Evolutionary conservation across 805 yeast species (phyloP), one percentile per base, ranked within the genome.

Genomic region (Candida ascalaphidarum): DNA sequence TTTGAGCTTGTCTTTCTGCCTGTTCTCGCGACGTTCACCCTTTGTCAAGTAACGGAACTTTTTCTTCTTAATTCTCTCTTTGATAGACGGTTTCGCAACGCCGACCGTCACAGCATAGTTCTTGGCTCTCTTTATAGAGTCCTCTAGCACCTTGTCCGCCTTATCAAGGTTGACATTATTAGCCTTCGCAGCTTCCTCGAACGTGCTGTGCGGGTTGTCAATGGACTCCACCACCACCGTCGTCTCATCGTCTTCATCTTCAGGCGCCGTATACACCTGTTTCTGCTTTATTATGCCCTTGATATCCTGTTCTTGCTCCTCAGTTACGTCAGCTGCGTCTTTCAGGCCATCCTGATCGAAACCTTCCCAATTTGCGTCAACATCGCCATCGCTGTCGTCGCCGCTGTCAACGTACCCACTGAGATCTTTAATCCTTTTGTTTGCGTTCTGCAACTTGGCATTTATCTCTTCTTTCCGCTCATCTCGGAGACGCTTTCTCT

Each of bases 41-140:
- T 85, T 84, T 27, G 92, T 73, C 52, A 88, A 66, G 44, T 88
- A 89, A 57, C 96, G 74, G 48, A 86, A 86, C 68, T 88, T 88
- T 68, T 76, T 79, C 69, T 79, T 80, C 56, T 66, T 71, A 36
- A 51, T 55, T 32, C 54, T 55, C 8, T 45, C 43, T 38, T 53
- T 52, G 19, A 44, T 48, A 30, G 46, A 39, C 17, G 62, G 55
- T 40, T 73, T 69, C 23, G 65, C 52, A 39, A 65, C 69, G 11
- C 82, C 75, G 27, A 55, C 49, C 39, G 79, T 55, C 39, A 71
- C 72, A 1, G 95, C 96, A 44, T 89, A 86, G 48, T 82, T 74
- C 43, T 79, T 74, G 2, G 96, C 96, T 46, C 83, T 67, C 28
- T 72, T 67, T 27, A 89, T 75, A 28, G 94, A 78, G 35, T 75